A percentile compares a stretch with the other conserved stretches of the same genome.
These are phyloP conservation scores for Syncephalastrum sp. DNA, from an alignment of 371 early-diverging fungal genomes.

Conservation along the genomic window DNA sequence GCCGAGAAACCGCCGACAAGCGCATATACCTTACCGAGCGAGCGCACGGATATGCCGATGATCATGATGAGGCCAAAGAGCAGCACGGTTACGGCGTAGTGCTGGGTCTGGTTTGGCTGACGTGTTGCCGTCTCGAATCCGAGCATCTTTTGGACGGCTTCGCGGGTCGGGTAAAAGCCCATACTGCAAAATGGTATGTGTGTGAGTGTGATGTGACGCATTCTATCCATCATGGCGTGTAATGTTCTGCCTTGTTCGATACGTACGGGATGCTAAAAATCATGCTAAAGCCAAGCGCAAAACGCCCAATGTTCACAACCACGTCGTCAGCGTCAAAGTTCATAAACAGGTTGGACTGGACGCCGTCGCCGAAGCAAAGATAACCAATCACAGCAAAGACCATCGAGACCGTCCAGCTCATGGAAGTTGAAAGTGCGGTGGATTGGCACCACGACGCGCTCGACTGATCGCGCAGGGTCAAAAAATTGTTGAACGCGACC, in stretches of 20 bases:
- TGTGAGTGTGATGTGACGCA: neutral
- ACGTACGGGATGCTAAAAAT: slow-evolving; percentile 53
- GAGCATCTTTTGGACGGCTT: slow-evolving; percentile 39
- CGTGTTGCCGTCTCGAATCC: slow-evolving; percentile 34
- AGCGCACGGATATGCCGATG: slow-evolving; percentile 29
- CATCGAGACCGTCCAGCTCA: slow-evolving; percentile 55
- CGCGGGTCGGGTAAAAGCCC: slow-evolving; percentile 48
- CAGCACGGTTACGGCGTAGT: slow-evolving; percentile 33
- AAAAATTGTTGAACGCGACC: slow-evolving; percentile 53
- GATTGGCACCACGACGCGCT: slow-evolving; percentile 40
- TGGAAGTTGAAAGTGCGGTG: slow-evolving; percentile 38
- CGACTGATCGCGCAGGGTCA: slow-evolving; percentile 46
- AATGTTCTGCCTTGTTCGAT: neutral
- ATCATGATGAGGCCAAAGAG: slow-evolving; percentile 31
- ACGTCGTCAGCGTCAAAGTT: slow-evolving; percentile 52
- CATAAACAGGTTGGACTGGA: slow-evolving; percentile 54
- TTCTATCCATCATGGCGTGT: neutral
- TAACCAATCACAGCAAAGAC: slow-evolving; percentile 58
- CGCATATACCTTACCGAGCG: slow-evolving; percentile 43
- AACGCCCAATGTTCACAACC: slow-evolving; percentile 53
- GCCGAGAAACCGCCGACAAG: slow-evolving; percentile 49
- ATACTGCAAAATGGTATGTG: slow-evolving; percentile 11
- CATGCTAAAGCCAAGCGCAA: slow-evolving; percentile 52
- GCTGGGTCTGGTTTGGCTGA: slow-evolving; percentile 32
- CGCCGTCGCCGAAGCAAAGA: slow-evolving; percentile 53